A percentile compares a stretch with the other conserved stretches of the same genome.
These are phyloP conservation scores for Sphaerulina populicola DNA, from an alignment of 2,329 filamentous ascomycete genomes.

Conservation along the genomic window DNA sequence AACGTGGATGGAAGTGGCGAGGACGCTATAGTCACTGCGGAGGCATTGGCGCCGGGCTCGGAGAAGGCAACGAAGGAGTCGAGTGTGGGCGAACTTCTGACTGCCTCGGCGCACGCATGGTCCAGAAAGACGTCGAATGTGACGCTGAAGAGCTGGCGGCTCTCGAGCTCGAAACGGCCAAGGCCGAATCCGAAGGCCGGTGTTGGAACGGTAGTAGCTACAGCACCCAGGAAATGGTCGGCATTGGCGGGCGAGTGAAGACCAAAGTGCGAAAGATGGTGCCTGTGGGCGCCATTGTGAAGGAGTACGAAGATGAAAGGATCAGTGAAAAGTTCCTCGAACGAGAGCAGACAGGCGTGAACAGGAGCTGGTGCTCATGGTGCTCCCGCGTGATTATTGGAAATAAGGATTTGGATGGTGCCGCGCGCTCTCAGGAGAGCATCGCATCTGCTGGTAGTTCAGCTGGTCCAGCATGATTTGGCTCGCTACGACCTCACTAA, in stretches of 20 bases:
- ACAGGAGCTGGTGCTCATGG: slow-evolving; percentile 87
- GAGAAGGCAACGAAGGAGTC: slow-evolving; percentile 79
- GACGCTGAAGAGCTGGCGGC: slow-evolving; percentile 65
- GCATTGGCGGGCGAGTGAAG: slow-evolving; percentile 80
- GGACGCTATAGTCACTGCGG: slow-evolving; percentile 72
- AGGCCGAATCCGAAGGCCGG: slow-evolving; percentile 23
- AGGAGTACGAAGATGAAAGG: slow-evolving; percentile 74
- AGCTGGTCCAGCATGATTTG: neutral
- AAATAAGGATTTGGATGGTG: slow-evolving; percentile 25
- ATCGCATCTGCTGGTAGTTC: slow-evolving; percentile 21
- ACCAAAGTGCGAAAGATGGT: slow-evolving; percentile 78
- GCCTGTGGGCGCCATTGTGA: slow-evolving; percentile 72
- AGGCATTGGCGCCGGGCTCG: slow-evolving; percentile 76
- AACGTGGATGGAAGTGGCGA: slow-evolving; percentile 78
- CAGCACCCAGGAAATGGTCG: slow-evolving; percentile 78
- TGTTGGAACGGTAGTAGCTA: slow-evolving; percentile 61
- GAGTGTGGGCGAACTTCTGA: slow-evolving; percentile 70
- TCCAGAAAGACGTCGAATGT: slow-evolving; percentile 78
- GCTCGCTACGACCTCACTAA: neutral
- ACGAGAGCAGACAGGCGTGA: slow-evolving; percentile 58
- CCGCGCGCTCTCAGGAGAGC: slow-evolving; percentile 23
- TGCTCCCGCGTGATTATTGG: slow-evolving; percentile 52
- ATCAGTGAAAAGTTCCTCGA: slow-evolving; percentile 57
- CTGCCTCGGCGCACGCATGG: slow-evolving; percentile 68
- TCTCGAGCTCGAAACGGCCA: slow-evolving; percentile 31